phyloP scores from a whole-genome alignment of 2,329 filamentous ascomycete species.

The Ceratocystis diversiconidia region DNA sequence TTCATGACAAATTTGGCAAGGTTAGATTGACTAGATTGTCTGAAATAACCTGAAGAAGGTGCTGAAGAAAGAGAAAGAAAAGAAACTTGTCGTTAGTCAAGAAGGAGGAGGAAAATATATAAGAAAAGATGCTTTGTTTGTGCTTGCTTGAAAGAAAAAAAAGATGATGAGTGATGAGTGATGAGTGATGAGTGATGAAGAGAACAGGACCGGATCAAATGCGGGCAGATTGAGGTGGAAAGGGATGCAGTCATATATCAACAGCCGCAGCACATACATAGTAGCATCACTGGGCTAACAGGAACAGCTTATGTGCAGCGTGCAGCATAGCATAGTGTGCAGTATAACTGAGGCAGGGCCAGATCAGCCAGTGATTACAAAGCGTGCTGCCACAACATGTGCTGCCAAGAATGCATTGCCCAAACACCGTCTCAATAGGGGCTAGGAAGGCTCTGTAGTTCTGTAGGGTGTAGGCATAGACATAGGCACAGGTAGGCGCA shows the following conservation, averaged over 20 bases:
- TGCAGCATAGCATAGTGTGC: neutral
- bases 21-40: slow-evolving; percentile 30
- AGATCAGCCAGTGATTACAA: slow-evolving; percentile 6
- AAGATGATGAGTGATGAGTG: neutral
- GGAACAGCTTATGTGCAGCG: neutral
- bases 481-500: neutral
- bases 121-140: neutral
- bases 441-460: slow-evolving; percentile 7
- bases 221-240: neutral
- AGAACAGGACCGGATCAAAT: neutral
- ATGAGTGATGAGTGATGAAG: neutral
- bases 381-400: slow-evolving; percentile 1
- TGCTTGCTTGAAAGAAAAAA: neutral
- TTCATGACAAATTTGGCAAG: slow-evolving; percentile 35
- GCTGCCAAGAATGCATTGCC: slow-evolving; percentile 10
- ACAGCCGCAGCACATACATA: neutral
- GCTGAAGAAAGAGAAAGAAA: neutral
- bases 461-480: neutral
- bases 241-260: slow-evolving; percentile 4
- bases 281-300: neutral
- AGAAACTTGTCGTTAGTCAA: neutral
- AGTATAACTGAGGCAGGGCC: neutral
- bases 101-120: neutral
- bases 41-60: slow-evolving; percentile 17
- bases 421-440: slow-evolving; percentile 1